Conservation (phyloP, 2,329 filamentous ascomycete species). For the Cordyceps tenuipes region DNA sequence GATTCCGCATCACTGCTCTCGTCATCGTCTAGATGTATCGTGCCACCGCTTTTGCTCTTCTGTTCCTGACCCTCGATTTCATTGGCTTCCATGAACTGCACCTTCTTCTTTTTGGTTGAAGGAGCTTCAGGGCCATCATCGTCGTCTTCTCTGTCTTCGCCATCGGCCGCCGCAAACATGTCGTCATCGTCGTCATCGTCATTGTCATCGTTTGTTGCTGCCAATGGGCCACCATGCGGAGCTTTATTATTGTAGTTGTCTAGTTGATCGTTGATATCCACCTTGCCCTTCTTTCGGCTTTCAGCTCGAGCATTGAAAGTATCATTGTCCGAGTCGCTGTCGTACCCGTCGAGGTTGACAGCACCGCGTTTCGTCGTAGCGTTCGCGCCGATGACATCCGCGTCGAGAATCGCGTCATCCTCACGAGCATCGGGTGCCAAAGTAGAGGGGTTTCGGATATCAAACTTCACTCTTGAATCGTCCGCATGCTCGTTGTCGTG, state of each 20-base stretch:
- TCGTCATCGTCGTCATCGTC: constrained; percentile 39
- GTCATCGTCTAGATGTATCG: constrained; percentile 53
- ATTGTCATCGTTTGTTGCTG: constrained; percentile 24
- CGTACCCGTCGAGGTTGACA: constrained; percentile 94
- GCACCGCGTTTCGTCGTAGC: constrained; percentile 81
- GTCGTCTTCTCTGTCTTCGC: constrained; percentile 41
- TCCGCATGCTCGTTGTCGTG: constrained; percentile 38
- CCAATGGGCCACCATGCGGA: constrained; percentile 20
- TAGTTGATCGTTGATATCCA: constrained; percentile 42
- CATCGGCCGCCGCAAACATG: constrained; percentile 30
- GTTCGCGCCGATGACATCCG: constrained; percentile 81
- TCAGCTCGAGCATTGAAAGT: constrained; percentile 72
- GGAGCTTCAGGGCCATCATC: constrained; percentile 25
- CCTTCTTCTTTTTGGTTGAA: constrained; percentile 55
- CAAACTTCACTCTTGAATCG: constrained; percentile 80
- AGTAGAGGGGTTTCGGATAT: constrained; percentile 87
- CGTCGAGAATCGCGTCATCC: constrained; percentile 67
- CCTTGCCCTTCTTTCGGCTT: constrained; percentile 42
- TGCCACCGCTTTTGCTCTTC: constrained; percentile 64
- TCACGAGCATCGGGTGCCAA: constrained; percentile 74
- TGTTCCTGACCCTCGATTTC: constrained; percentile 74
- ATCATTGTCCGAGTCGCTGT: constrained; percentile 88
- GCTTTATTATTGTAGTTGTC: constrained; percentile 44
- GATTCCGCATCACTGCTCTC: constrained; percentile 54
- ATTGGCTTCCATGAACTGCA: constrained; percentile 48